Evolutionary conservation across 2,329 filamentous ascomycete species (phyloP).

Genomic region (Arthrobotrys musiformis): DNA sequence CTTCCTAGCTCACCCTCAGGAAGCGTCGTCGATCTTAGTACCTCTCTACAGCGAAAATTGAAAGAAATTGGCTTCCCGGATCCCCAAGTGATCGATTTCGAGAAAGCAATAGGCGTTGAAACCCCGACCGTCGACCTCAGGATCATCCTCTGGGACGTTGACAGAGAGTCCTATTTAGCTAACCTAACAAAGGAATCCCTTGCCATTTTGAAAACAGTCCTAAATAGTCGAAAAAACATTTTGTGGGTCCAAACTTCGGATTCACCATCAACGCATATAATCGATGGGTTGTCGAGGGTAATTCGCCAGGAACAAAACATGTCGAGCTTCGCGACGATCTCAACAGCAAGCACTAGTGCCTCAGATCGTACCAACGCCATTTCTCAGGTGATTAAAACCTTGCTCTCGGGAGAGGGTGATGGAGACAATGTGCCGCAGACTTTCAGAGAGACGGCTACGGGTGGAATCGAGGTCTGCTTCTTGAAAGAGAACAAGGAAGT

Average conservation of each 20-base stretch:
- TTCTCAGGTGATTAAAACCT: neutral
- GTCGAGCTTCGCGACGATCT: constrained; percentile 32
- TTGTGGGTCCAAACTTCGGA: constrained; percentile 36
- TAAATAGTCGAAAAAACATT: constrained; percentile 14
- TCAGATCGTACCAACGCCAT: constrained; percentile 4
- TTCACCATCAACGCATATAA: neutral
- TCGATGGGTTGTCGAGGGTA: constrained; percentile 34
- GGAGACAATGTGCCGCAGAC: constrained; percentile 3
- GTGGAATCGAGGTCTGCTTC: constrained; percentile 1
- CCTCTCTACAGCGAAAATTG: neutral
- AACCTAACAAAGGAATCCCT: neutral
- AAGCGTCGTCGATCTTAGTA: neutral
- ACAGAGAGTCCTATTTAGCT: neutral
- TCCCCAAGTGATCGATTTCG: neutral
- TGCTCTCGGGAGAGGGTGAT: neutral
- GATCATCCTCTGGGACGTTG: constrained; percentile 33
- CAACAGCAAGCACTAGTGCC: neutral
- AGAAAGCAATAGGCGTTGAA: neutral
- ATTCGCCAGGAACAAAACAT: constrained; percentile 38
- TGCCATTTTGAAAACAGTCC: neutral
- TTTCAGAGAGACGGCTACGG: constrained; percentile 23
- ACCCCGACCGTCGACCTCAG: neutral
- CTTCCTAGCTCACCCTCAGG: neutral
- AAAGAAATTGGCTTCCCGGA: neutral
- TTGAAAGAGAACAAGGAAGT: constrained; percentile 6